Evolutionary conservation across 1,139 yeast genomes (phyloP).

Genomic region (Saccharomycopsis phalli): DNA sequence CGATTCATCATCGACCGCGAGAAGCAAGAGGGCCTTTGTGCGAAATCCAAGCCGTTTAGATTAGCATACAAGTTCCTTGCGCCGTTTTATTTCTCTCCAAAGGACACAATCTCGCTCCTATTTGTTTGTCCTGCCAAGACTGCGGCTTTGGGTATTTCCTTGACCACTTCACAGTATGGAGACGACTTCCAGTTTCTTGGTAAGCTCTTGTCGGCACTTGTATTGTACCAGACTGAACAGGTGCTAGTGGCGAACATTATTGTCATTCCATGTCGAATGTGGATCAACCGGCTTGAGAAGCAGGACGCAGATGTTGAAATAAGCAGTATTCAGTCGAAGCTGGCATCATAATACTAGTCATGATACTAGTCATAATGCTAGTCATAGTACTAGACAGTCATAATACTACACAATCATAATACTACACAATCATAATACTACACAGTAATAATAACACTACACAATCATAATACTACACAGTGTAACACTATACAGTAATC

Average conservation of each 20-base stretch:
- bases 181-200: slow-evolving; percentile 53
- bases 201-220: slow-evolving; percentile 67
- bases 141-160: slow-evolving; percentile 82
- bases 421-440: too few species aligned
- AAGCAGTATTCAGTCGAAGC: too few species aligned
- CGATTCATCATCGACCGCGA: slow-evolving; percentile 37
- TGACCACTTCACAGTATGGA: slow-evolving; percentile 75
- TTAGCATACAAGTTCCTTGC: slow-evolving; percentile 34
- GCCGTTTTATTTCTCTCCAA: slow-evolving; percentile 63
- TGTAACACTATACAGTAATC: too few species aligned
- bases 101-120: slow-evolving; percentile 71
- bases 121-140: slow-evolving; percentile 91
- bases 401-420: too few species aligned
- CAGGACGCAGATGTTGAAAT: too few species aligned
- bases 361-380: too few species aligned
- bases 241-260: slow-evolving; percentile 68
- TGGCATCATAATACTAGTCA: too few species aligned
- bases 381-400: too few species aligned
- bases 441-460: too few species aligned
- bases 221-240: slow-evolving; percentile 79
- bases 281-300: slow-evolving; percentile 43
- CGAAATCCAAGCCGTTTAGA: background rate
- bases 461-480: too few species aligned
- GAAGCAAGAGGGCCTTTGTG: slow-evolving; percentile 2
- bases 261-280: slow-evolving; percentile 53